Base-by-base conservation (phyloP, 208 protist species). In the Trypanosoma theileri region DNA sequence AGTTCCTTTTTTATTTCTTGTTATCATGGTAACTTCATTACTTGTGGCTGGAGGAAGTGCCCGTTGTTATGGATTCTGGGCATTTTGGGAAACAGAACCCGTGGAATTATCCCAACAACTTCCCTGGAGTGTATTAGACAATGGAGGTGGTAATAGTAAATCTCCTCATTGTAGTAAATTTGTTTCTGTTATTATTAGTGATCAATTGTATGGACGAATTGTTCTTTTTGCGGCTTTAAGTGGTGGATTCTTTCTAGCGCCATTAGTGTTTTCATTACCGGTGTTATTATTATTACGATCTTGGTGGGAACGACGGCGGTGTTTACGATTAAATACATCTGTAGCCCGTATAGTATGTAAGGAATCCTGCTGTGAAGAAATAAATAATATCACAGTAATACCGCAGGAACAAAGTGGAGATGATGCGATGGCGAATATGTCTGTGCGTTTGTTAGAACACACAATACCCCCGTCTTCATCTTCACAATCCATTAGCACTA, bases 11-110 rank as follows among this genome's bases (percentile, higher is more conserved):
- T 44, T 72, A 10, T 16, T 72, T 22, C 16, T 65, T 28, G 58
- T 60, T 12, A 54, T 57, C 14, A 55, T 72, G 45, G 28, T 16
- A 17, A 54, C 67, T 17, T 24, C 67, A 12, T 8, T 72, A 22
- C 12, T 65, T n/a, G 57, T 65, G 16, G 67, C 67, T 6, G 67
- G 67, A 12, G 28, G 58, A 44, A 24, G 10, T 44, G 67, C 56
- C 12, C 67, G 56, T 17, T 72, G 67, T 46, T 54, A 72, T 50
- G 40, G 6, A 10, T 72, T 72, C 26, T 72, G 67, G 67, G 62
- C 31, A 26, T 26, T 72, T 45, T 19, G 17, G n/a, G 26, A 3
- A n/a, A 10, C 40, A 31, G 16, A 14, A 40, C 4, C 6, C 21
- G 35, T 26, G 46, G 40, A 3, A n/a, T n/a, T n/a, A n/a, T n/a